Base-by-base conservation (phyloP, 495 filamentous ascomycete genomes). In the Pyrenula massariospora region DNA sequence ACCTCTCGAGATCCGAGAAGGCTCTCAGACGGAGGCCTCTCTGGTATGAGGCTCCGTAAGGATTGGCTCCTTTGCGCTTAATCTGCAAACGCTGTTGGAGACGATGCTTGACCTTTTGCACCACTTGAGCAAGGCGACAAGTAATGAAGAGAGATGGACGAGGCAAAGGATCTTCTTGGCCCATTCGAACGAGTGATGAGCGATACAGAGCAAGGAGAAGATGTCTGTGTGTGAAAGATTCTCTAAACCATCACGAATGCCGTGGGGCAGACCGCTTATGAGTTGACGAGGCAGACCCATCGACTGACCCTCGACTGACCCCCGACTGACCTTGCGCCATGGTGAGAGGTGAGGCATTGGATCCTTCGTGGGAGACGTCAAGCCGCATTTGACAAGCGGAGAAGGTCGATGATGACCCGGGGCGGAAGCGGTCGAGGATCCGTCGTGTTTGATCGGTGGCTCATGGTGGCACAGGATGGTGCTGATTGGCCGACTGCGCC, bases 101-200 rank as follows among this genome's bases (percentile, higher is more conserved):
- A 42, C 55, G 61, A 50, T 65, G 25, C 48, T 58, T 63, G 42
- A 61, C 50, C 24, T 51, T 52, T 25, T 60, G 58, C 22, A 66
- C 58, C 19, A 61, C 25, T 48, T 58, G 21, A 48, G 63, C 63
- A 57, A 63, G 54, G 24, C 53, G 60, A 12, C 57, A 51, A 20
- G 60, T 52, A 52, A 54, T 22, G 50, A 58, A 60, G 50, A 65
- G 53, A 53, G 60, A 65, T 21, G 49, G 25, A 53, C 55, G 55
- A 55, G 58, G 50, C n/a, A 52, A 52, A 19, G 8, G 50, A 52
- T 20, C 50, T 8, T 20, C 50, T 48, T 48, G 11, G 5, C 22
- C 50, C 50, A 52, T 52, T 42, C 31, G 31, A 42, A 15, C 15
- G 5, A 8, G 31, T 15, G 31, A 42, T 42, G 5, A 42, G 8